phyloP scores from a whole-genome alignment of 331 rosid species.

The Spiraea crenata region DNA sequence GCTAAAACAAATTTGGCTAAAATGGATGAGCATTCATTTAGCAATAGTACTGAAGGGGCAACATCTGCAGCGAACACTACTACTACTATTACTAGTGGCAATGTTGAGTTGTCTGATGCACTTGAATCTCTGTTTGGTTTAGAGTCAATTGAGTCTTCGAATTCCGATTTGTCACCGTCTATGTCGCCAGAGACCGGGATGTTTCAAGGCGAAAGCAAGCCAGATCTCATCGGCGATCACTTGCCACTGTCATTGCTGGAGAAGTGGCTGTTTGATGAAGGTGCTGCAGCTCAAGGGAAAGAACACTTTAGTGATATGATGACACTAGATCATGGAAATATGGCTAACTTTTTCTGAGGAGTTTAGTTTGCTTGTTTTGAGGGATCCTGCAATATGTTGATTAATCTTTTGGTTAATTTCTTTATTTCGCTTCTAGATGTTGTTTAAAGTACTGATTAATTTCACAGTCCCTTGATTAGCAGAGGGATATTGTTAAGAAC shows the following conservation, averaged over 20 bases:
- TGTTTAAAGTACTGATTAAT: slow-evolving; percentile 18
- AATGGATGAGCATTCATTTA: slow-evolving; percentile 24
- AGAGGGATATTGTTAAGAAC: slow-evolving; percentile 14
- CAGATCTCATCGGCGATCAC: slow-evolving; percentile 6
- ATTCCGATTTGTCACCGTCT: slow-evolving; percentile 57
- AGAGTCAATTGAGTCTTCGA: slow-evolving; percentile 70
- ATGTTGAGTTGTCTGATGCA: slow-evolving; percentile 34
- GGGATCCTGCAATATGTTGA: background rate
- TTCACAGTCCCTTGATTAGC: slow-evolving; percentile 26
- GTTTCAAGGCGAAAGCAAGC: slow-evolving; percentile 24
- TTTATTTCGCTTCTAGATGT: slow-evolving; percentile 4
- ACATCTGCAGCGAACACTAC: slow-evolving; percentile 28
- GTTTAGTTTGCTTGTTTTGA: background rate
- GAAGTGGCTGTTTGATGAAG: slow-evolving; percentile 79
- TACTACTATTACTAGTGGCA: slow-evolving; percentile 9
- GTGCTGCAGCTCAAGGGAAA: slow-evolving; percentile 34
- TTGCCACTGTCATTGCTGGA: slow-evolving; percentile 58
- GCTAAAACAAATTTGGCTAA: slow-evolving; percentile 16
- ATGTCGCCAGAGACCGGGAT: slow-evolving; percentile 45
- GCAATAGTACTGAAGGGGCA: slow-evolving; percentile 43
- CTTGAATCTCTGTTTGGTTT: slow-evolving; percentile 53
- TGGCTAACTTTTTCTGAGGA: slow-evolving; percentile 23
- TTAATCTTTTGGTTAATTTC: slow-evolving; percentile 18
- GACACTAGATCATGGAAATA: slow-evolving; percentile 28
- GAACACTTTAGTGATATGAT: slow-evolving; percentile 29